Conservation (phyloP, 805 yeast genomes). For the Yarrowia deformans region DNA sequence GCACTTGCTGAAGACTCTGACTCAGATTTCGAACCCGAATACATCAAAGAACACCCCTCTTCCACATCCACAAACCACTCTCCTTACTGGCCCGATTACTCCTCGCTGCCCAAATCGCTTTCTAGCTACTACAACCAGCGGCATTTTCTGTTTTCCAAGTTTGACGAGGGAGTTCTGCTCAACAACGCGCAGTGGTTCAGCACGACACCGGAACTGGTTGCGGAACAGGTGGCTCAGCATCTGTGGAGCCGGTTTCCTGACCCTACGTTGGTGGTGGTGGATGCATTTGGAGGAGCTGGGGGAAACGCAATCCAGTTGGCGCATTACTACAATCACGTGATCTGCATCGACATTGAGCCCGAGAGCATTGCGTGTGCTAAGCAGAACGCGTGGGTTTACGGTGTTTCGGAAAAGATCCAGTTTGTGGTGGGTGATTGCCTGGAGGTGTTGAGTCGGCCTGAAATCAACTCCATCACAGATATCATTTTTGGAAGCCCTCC, state of each 20-base stretch:
- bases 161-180: slow-evolving; percentile 72
- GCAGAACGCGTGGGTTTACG: slow-evolving; percentile 72
- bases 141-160: slow-evolving; percentile 64
- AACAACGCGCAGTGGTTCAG: slow-evolving; percentile 83
- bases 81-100: slow-evolving; percentile 36
- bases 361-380: slow-evolving; percentile 45
- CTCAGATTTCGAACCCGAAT: not conserved
- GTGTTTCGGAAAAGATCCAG: slow-evolving; percentile 59
- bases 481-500: slow-evolving; percentile 80
- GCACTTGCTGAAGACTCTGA: not conserved
- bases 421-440: slow-evolving; percentile 60
- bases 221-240: slow-evolving; percentile 54
- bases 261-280: slow-evolving; percentile 54
- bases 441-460: slow-evolving; percentile 43
- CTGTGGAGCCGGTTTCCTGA: slow-evolving; percentile 42
- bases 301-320: slow-evolving; percentile 83
- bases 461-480: slow-evolving; percentile 51
- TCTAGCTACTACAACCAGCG: slow-evolving; percentile 53
- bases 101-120: not conserved
- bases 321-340: slow-evolving; percentile 50
- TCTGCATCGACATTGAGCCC: slow-evolving; percentile 46
- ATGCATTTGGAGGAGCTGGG: slow-evolving; percentile 87
- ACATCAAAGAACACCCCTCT: not conserved
- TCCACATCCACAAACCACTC: not conserved
- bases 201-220: slow-evolving; percentile 83